Percentiles rank a stretch among this genome's conserved stretches.
Evolutionary conservation across 202 grass and related monocot species (phyloP).

Genomic region (Panicum virgatum): DNA sequence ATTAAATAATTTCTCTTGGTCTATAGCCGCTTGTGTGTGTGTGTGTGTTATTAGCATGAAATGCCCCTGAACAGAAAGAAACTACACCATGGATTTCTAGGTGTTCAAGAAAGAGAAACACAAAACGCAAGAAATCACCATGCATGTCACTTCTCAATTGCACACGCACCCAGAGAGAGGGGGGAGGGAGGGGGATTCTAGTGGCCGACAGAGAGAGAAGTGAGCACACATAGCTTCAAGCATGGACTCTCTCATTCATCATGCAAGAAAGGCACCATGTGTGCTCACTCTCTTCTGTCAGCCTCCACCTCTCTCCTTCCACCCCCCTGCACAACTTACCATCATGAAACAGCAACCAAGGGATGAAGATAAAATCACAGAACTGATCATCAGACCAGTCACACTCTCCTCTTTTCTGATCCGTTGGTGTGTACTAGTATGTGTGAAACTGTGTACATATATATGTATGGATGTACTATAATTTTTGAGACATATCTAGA

Average conservation of each 20-base stretch:
- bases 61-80: slow-evolving; percentile 29
- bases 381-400: slow-evolving; percentile 8
- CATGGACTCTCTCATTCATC: slow-evolving; percentile 50
- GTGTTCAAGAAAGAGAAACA: slow-evolving; percentile 27
- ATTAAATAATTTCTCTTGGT: background rate
- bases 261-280: slow-evolving; percentile 91
- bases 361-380: slow-evolving; percentile 26
- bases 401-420: background rate
- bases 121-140: background rate
- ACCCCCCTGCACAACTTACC: background rate
- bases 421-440: background rate
- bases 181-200: slow-evolving; percentile 15
- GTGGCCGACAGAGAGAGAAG: slow-evolving; percentile 77
- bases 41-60: slow-evolving; percentile 10
- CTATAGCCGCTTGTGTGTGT: background rate
- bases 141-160: background rate
- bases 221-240: slow-evolving; percentile 96
- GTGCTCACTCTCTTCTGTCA: slow-evolving; percentile 98
- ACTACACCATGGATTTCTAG: slow-evolving; percentile 28
- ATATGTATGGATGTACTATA: too few species aligned
- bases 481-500: too few species aligned
- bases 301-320: slow-evolving; percentile 35
- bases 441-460: background rate
- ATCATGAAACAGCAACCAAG: background rate
- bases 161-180: background rate